phyloP scores from a whole-genome alignment of 345 rosid genomes.

The Salix exigua region DNA sequence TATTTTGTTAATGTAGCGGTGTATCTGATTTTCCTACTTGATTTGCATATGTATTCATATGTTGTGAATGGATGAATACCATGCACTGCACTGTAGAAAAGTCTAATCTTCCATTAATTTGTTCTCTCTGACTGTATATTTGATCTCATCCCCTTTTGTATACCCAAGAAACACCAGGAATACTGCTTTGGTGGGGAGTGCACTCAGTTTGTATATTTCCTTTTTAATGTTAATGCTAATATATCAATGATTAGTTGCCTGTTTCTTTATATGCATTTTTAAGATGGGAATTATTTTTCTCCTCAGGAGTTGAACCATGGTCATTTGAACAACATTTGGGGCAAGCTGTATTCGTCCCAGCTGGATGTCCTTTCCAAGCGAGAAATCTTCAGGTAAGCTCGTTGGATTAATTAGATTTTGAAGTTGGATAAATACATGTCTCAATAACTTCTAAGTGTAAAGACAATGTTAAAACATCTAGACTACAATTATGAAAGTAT shows the following conservation, averaged over 20 bases:
- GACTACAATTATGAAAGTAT: neutral
- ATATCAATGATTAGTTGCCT: neutral
- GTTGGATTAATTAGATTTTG: slow-evolving; percentile 4
- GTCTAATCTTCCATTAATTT: neutral
- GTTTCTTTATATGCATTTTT: neutral
- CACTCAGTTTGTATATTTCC: neutral
- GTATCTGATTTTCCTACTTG: neutral
- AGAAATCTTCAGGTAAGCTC: slow-evolving; percentile 67
- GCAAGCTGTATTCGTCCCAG: slow-evolving; percentile 85
- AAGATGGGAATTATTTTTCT: neutral
- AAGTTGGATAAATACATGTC: neutral
- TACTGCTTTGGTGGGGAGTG: neutral
- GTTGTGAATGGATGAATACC: neutral
- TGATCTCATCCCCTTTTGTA: neutral
- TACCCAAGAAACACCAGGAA: neutral
- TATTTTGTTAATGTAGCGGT: neutral
- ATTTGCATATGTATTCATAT: neutral
- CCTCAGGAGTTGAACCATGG: slow-evolving; percentile 91
- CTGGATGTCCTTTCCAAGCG: slow-evolving; percentile 91
- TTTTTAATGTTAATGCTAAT: neutral
- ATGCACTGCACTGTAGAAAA: neutral
- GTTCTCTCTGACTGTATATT: neutral
- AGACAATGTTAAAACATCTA: neutral
- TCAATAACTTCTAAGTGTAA: neutral
- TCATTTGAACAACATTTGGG: slow-evolving; percentile 74